A percentile compares a stretch with the other conserved stretches of the same genome.
phyloP scores from a whole-genome alignment of 345 rosid species.

The Syzygium grande region DNA sequence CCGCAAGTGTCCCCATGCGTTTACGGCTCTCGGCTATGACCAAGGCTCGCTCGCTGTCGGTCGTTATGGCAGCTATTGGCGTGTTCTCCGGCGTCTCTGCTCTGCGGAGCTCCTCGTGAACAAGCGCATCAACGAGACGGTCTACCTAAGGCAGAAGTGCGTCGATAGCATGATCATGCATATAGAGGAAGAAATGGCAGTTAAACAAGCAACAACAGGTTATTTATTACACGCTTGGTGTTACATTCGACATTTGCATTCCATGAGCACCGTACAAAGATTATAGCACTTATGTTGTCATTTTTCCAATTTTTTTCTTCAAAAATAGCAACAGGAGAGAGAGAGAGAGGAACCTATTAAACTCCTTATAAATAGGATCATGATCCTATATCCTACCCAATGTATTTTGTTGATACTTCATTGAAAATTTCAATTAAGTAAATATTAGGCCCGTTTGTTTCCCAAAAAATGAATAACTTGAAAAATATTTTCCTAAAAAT shows the following conservation, averaged over 20 bases:
- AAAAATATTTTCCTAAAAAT: too few species aligned
- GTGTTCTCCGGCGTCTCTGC: not conserved
- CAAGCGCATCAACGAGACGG: not conserved
- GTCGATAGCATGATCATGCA: not conserved
- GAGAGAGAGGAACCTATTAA: not conserved
- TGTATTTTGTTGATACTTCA: not conserved
- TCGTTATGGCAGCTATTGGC: not conserved
- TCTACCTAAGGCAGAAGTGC: not conserved
- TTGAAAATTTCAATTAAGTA: too few species aligned
- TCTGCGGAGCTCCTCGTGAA: not conserved
- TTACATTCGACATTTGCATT: not conserved
- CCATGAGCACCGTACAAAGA: too few species aligned
- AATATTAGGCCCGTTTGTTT: too few species aligned
- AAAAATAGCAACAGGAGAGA: not conserved
- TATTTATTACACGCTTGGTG: not conserved
- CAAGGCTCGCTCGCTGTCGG: not conserved
- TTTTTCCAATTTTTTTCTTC: not conserved
- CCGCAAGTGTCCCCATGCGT: not conserved
- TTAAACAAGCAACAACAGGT: not conserved
- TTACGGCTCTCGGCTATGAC: not conserved
- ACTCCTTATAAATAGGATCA: not conserved
- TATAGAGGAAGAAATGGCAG: not conserved
- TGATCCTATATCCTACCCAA: not conserved
- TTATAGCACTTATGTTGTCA: too few species aligned
- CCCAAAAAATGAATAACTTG: too few species aligned